Base-by-base conservation (phyloP, 2,329 filamentous ascomycete genomes). In the Aureobasidium sp. region DNA sequence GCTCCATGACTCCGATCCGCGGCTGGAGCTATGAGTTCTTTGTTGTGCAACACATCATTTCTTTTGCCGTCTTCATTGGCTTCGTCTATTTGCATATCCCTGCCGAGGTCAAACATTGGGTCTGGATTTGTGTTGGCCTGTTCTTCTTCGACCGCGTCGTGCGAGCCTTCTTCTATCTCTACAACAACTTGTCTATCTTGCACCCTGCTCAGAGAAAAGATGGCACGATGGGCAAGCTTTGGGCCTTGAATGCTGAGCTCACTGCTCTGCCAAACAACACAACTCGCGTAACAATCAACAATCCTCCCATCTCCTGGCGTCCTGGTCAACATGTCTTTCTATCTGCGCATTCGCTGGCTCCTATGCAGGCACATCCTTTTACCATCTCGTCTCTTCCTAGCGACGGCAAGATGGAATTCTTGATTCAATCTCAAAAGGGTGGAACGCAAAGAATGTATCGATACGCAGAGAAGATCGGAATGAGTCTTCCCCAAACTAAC, bases 21-120 rank as follows among this genome's bases (percentile, higher is more conserved):
- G 79, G 83, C n/a, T 77, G 85, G 75, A 79, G 80, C 7, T 90
- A 90, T 70, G 87, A 90, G 74, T 64, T 88, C 0, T 90, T 89
- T 69, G 81, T 90, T 17, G 67, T 84, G 3, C 87, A 90, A 71
- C 87, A 90, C 70, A 75, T 89, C 29, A 70, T 83, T 17, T 82
- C 84, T 3, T 85, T 85, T 62, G 77, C 82, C 34, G 69, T 86
- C 27, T 82, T 90, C 68, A 74, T 89, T 41, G 87, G 82, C 75
- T 76, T 87, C 44, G 72, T 89, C 11, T 84, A 86, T 67, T 74
- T 80, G 41, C 87, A 90, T 70, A 80, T 87, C 3, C 87, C 87
- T 1, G 68, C 69, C 8, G 80, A 82, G 52, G 82, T 86, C 7
- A 77, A 75, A 31, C 45, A 52, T 20, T 84, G 87, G 61, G 74